Evolutionary conservation across 176 grass and related monocot genomes (phyloP).

Genomic region (Ensete ventricosum): DNA sequence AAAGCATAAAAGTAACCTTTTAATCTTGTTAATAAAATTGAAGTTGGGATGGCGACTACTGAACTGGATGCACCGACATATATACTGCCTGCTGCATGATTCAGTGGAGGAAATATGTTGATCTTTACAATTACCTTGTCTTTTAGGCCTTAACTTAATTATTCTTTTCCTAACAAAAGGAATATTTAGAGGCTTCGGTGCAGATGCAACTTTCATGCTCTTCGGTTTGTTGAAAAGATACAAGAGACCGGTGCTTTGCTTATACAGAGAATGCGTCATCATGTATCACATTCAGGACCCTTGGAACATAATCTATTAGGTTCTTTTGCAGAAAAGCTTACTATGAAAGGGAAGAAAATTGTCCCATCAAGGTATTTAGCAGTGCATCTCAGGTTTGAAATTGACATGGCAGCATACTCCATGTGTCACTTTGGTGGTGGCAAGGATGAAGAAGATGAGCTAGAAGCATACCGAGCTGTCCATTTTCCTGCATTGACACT

Average conservation of each 20-base stretch:
- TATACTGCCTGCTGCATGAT: background rate
- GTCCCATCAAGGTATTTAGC: slow-evolving; percentile 64
- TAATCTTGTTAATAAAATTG: background rate
- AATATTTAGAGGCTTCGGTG: slow-evolving; percentile 69
- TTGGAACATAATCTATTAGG: slow-evolving; percentile 80
- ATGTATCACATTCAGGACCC: slow-evolving; percentile 22
- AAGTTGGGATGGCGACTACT: background rate
- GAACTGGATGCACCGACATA: background rate
- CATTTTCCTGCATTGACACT: slow-evolving; percentile 88
- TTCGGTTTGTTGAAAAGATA: slow-evolving; percentile 79
- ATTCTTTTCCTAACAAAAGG: slow-evolving; percentile 3
- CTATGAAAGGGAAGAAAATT: slow-evolving; percentile 21
- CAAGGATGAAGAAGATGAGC: slow-evolving; percentile 84
- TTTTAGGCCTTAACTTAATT: background rate
- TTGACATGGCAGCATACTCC: slow-evolving; percentile 97
- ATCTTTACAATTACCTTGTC: background rate
- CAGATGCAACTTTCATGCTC: slow-evolving; percentile 98
- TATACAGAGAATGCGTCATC: slow-evolving; percentile 65
- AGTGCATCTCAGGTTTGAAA: slow-evolving; percentile 92
- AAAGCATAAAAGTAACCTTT: background rate
- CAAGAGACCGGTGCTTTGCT: slow-evolving; percentile 79
- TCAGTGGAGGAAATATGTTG: slow-evolving; percentile 4
- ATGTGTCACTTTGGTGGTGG: slow-evolving; percentile 99
- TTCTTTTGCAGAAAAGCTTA: slow-evolving; percentile 37
- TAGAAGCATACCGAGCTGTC: slow-evolving; percentile 67